Evolutionary conservation across 1,284 basidiomycete genomes (phyloP), one percentile per base, ranked within the genome.

Genomic region (Golubevia sp.): DNA sequence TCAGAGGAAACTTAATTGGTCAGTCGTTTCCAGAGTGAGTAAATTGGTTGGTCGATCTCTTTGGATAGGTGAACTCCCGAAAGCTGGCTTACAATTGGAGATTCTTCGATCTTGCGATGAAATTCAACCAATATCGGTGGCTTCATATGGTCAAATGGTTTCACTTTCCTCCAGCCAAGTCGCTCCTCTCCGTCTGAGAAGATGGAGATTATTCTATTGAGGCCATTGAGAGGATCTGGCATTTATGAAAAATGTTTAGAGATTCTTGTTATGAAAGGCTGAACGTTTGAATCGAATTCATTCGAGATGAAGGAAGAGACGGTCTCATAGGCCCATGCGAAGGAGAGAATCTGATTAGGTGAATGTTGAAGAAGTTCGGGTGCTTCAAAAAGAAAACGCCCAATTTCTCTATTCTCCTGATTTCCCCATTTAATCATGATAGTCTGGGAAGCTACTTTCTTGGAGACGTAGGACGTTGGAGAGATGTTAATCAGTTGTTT

Each of bases 221-320:
- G 18, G 11, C 18, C 13, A 44, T 44, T 44, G 38, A 44, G 38
- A 13, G 38, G 38, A 44, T 18, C 18, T 44, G 38, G 38, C 38
- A 44, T 44, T 18, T 8, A 13, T 44, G 38, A 18, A 44, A 44
- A 44, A 18, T 44, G 11, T 44, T 8, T 13, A 18, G 38, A 13
- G 38, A 44, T 8, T 8, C 11, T 44, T 8, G 11, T 18, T 13
- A 44, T 18, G 56, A 63, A 2, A 63, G 51, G 7, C 67, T 60
- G 56, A 51, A 60, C 20, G 65, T 73, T 2, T 62, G 67, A 3
- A 52, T 66, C 54, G 18, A 61, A 30, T 66, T 73, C 13, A 68
- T 73, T 48, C 64, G 66, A 49, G 5, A 67, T 2, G 70, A 73
- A 26, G 66, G 70, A 54, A 66, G 65, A 11, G 68, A 65, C 38